Base-by-base conservation (phyloP, 805 yeast species). In the Wickerhamiella musiphila region DNA sequence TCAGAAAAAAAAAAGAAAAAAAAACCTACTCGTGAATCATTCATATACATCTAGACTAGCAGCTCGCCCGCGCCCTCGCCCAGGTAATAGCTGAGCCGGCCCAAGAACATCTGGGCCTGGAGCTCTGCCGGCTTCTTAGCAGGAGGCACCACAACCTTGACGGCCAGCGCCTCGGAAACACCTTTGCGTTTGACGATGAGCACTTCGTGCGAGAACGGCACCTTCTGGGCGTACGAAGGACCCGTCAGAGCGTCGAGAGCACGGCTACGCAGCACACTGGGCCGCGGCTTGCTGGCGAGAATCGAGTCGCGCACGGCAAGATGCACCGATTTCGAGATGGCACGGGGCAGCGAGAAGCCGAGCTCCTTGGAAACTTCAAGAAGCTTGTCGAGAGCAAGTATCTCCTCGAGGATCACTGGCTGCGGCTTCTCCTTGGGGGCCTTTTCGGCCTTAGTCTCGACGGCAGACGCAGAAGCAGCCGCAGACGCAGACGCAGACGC, bases 201-300 rank as follows among this genome's bases (percentile, higher is more conserved):
- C 23, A 28, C 23, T 13, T 18, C 23, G 6, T 60, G 51, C 9
- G 42, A 43, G 49, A 68, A 70, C 46, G 73, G 63, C 31, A 42
- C 39, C 26, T 29, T 37, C 15, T 34, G 30, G n/a, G 39, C 55
- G 17, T 69, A 66, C n/a, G 39, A 55, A 16, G 70, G 67, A 0
- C 70, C 63, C 33, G 72, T 43, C 34, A 75, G 46, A 11, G 61
- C 68, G 43, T 75, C 84, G 42, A 75, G 73, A 4, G 65, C 39
- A 5, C 74, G 66, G 44, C 74, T 82, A 36, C 62, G 62, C 40
- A 61, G 60, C 26, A 66, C 71, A 5, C 49, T 39, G 21, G 44
- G 39, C 33, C 33, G 37, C 19, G 58, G 51, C 31, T 37, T 45
- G 56, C 44, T 62, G 61, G 10, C 73, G 60, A 41, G 48, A 55